Conservation (phyloP, 768 basidiomycete species). For the Chalciporus pseudorubinellus region DNA sequence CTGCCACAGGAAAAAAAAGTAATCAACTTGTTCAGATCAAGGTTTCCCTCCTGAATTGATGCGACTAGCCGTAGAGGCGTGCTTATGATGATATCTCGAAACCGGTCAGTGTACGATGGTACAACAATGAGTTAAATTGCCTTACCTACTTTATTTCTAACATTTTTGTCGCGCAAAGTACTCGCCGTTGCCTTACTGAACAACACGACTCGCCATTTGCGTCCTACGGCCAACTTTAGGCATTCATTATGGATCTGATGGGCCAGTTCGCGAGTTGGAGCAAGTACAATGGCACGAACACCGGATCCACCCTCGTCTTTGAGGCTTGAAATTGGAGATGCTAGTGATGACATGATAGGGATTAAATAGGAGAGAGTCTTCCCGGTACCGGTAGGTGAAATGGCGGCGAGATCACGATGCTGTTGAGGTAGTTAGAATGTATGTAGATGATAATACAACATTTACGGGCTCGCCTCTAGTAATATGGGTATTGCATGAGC, state of each 20-base stretch:
- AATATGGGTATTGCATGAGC: conserved; percentile 77
- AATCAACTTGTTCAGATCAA: conserved; percentile 73
- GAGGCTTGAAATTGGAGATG: conserved; percentile 50
- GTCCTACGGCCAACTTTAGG: conserved; percentile 72
- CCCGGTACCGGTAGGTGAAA: conserved; percentile 96
- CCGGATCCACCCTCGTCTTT: conserved; percentile 50
- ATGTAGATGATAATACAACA: background rate
- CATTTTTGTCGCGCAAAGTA: conserved; percentile 70
- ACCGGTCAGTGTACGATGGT: background rate
- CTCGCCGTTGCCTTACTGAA: conserved; percentile 90
- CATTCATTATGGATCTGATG: conserved; percentile 94
- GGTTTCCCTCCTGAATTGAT: conserved; percentile 62
- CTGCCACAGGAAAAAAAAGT: background rate
- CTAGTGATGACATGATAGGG: conserved; percentile 67
- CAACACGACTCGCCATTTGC: conserved; percentile 79
- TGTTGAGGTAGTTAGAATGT: conserved; percentile 24
- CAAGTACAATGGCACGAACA: conserved; percentile 76
- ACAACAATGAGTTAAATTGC: conserved; percentile 15
- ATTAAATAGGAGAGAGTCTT: conserved; percentile 93
- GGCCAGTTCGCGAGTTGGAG: conserved; percentile 94
- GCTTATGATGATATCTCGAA: conserved; percentile 81
- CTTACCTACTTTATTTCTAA: conserved; percentile 74
- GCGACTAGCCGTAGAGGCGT: conserved; percentile 89
- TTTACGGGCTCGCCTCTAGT: conserved; percentile 54
- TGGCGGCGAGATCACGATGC: conserved; percentile 86